These are phyloP conservation scores for Sutorius australiensis DNA, from an alignment of 768 basidiomycete species.

Conservation along the genomic window DNA sequence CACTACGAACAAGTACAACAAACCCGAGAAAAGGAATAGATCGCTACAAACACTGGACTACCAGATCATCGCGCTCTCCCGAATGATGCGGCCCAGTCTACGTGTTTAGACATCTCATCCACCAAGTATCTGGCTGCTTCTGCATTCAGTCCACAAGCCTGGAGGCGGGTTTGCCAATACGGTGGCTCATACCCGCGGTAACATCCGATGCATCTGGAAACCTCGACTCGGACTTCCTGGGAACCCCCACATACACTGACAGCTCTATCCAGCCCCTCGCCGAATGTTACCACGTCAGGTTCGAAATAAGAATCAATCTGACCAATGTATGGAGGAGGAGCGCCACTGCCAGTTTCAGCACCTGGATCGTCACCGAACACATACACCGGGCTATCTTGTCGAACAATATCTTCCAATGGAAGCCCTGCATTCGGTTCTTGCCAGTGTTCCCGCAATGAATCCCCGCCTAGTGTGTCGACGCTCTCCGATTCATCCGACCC, in stretches of 20 bases:
- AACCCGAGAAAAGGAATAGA: not conserved
- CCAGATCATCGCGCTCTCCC: constrained; percentile 1
- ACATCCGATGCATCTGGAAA: constrained; percentile 23
- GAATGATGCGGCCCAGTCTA: constrained; percentile 13
- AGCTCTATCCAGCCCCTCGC: constrained; percentile 21
- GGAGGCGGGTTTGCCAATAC: constrained; percentile 26
- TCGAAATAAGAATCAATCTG: constrained; percentile 2
- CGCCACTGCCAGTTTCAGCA: constrained; percentile 6
- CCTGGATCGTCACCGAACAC: constrained; percentile 1
- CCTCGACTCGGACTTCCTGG: constrained; percentile 16
- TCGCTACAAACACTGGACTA: not conserved
- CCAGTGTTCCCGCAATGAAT: constrained; percentile 9
- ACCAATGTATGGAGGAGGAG: constrained; percentile 18
- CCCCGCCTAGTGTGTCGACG: not conserved
- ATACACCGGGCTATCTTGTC: constrained; percentile 23
- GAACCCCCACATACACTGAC: constrained; percentile 17
- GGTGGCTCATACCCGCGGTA: constrained; percentile 24
- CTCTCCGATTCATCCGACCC: constrained; percentile 6
- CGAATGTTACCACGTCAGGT: constrained; percentile 10
- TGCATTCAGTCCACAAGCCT: constrained; percentile 17
- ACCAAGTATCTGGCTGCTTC: constrained; percentile 18
- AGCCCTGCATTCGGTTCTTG: not conserved
- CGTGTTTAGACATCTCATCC: constrained; percentile 26
- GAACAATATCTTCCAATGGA: constrained; percentile 7
- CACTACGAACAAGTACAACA: not conserved